Conservation (phyloP, 106 monocot species). For the Amphibolis antarctica region DNA sequence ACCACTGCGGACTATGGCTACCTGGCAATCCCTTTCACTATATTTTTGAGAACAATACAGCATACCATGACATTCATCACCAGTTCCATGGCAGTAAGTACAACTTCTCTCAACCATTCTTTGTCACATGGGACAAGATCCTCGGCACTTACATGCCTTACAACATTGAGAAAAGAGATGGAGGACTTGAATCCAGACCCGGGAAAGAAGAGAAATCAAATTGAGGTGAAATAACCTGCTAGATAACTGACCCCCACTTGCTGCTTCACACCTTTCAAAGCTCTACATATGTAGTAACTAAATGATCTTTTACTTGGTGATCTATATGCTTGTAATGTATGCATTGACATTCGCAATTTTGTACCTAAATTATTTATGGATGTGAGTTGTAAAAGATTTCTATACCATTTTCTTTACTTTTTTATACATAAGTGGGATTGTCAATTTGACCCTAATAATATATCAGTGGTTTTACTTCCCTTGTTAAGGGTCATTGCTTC, state of each 20-base stretch:
- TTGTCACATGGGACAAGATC: slow-evolving; percentile 23
- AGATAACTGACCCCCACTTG: neutral
- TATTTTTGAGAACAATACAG: slow-evolving; percentile 16
- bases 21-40: slow-evolving; percentile 17
- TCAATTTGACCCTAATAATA: too few species aligned
- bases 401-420: too few species aligned
- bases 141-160: slow-evolving; percentile 24
- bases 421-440: too few species aligned
- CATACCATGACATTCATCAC: slow-evolving; percentile 18
- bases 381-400: too few species aligned
- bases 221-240: neutral
- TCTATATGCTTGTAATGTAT: too few species aligned
- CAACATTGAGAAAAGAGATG: slow-evolving; percentile 7
- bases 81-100: slow-evolving; percentile 6
- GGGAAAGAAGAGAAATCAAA: neutral
- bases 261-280: neutral
- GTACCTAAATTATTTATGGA: too few species aligned
- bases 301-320: neutral
- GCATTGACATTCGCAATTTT: too few species aligned
- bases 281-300: neutral
- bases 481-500: too few species aligned
- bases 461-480: too few species aligned
- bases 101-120: slow-evolving; percentile 26
- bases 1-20: slow-evolving; percentile 20
- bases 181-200: slow-evolving; percentile 8